Base-by-base conservation (phyloP, 2,329 filamentous ascomycete species). In the Botrytis galanthina region DNA sequence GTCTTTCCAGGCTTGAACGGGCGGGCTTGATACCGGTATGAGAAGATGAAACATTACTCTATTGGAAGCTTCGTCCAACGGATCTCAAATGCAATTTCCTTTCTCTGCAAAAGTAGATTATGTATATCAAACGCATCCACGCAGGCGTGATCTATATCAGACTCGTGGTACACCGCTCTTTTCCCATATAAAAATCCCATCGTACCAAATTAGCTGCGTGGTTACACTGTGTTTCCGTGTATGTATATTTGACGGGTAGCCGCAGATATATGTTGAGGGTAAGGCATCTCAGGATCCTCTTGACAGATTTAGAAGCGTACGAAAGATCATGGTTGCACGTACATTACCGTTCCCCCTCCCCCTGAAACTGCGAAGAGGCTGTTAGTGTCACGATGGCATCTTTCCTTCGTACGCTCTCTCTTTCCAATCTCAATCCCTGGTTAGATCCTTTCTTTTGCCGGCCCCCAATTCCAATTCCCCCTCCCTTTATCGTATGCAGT, bases 111-210 rank as follows among this genome's bases (percentile, higher is more conserved):
- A 26, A 46, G 62, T 46, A 64, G 62, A 26, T 32, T 32, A 9
- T 57, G 51, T 57, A 57, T 62, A 35, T 64, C 62, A 46, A 35
- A 46, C n/a, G 39, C 39, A 46, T n/a, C 29, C 42, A 35, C 44
- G 26, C 32, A 32, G 42, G 20, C 46, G 29, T 66, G 29, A 18
- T 35, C 29, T 16, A 39, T 62, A n/a, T 62, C 37, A 62, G n/a
- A 22, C 57, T 63, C 61, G 29, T n/a, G 62, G 62, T n/a, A 66
- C 62, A 66, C 62, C 62, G 42, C 62, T 66, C 42, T 66, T 66
- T 44, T 35, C 62, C 62, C n/a, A 14, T 29, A 18, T 66, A 44
- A 66, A 66, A 20, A 10, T n/a, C 20, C 10, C 44, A 32, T 48
- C 7, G 44, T 66, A 66, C 42, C 48, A 54, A 26, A 48, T 29